phyloP scores from a whole-genome alignment of 2,329 filamentous ascomycete genomes.

The Arthroderma uncinatum region DNA sequence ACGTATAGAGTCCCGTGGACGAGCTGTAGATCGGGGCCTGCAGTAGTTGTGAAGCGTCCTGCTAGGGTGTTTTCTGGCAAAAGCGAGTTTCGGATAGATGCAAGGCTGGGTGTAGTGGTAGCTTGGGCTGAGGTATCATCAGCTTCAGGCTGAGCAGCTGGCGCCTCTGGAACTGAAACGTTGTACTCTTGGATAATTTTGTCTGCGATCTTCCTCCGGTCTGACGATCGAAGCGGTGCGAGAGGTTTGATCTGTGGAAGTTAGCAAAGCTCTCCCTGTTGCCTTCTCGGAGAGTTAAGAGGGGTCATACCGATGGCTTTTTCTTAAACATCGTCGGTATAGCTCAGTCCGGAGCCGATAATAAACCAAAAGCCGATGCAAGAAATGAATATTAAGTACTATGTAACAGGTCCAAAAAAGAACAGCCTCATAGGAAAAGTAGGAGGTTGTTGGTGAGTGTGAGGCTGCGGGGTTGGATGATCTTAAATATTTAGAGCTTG shows the following conservation, averaged over 20 bases:
- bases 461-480: neutral
- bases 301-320: slow-evolving; percentile 43
- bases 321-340: slow-evolving; percentile 50
- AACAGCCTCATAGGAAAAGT: neutral
- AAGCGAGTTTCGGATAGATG: slow-evolving; percentile 46
- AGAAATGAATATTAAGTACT: neutral
- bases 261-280: slow-evolving; percentile 9
- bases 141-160: slow-evolving; percentile 23
- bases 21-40: slow-evolving; percentile 49
- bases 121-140: slow-evolving; percentile 27
- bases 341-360: too few species aligned
- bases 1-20: slow-evolving; percentile 56
- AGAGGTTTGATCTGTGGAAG: slow-evolving; percentile 50
- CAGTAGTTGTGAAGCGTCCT: slow-evolving; percentile 54
- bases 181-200: slow-evolving; percentile 54
- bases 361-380: neutral
- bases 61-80: slow-evolving; percentile 53
- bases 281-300: neutral
- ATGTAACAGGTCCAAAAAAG: neutral
- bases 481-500: neutral
- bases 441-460: neutral
- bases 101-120: slow-evolving; percentile 35
- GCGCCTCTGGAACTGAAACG: slow-evolving; percentile 35
- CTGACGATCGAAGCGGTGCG: slow-evolving; percentile 54
- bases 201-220: slow-evolving; percentile 55